Conservation (phyloP, 257 asterid genomes). For the Ilex aquifolium region DNA sequence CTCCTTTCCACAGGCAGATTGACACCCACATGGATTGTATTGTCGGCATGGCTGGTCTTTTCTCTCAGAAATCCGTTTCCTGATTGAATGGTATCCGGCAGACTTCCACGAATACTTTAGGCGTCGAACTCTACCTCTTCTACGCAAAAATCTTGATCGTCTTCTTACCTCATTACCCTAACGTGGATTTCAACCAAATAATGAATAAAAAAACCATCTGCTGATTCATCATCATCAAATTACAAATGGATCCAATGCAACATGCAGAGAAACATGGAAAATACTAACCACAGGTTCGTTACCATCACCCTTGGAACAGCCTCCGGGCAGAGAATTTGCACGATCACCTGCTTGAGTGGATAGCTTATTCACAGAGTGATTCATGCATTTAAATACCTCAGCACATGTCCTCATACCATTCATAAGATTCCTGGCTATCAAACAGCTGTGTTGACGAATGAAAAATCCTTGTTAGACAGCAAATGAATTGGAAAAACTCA, state of each 20-base stretch:
- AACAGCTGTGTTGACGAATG: slow-evolving; percentile 62
- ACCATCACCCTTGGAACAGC: slow-evolving; percentile 60
- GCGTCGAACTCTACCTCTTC: slow-evolving; percentile 91
- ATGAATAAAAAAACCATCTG: background rate
- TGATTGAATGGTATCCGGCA: slow-evolving; percentile 79
- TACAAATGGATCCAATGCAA: background rate
- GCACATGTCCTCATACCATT: slow-evolving; percentile 74
- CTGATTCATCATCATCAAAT: too few species aligned
- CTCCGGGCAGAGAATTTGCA: slow-evolving; percentile 38
- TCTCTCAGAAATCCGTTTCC: slow-evolving; percentile 82
- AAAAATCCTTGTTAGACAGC: slow-evolving; percentile 2
- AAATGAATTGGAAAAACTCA: background rate
- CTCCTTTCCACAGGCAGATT: slow-evolving; percentile 84
- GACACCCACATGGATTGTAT: slow-evolving; percentile 90
- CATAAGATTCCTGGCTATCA: slow-evolving; percentile 91
- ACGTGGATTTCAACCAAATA: slow-evolving; percentile 8
- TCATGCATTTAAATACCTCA: slow-evolving; percentile 78
- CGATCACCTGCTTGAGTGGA: slow-evolving; percentile 45
- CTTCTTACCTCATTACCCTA: slow-evolving; percentile 83
- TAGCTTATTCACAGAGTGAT: slow-evolving; percentile 51
- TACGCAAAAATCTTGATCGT: slow-evolving; percentile 79
- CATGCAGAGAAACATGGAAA: slow-evolving; percentile 12
- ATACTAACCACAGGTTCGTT: slow-evolving; percentile 59
- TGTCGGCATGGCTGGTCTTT: slow-evolving; percentile 95
- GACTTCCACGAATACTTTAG: slow-evolving; percentile 89